These are phyloP conservation scores for Iberis pinnata DNA, from an alignment of 345 rosid species.

Conservation along the genomic window DNA sequence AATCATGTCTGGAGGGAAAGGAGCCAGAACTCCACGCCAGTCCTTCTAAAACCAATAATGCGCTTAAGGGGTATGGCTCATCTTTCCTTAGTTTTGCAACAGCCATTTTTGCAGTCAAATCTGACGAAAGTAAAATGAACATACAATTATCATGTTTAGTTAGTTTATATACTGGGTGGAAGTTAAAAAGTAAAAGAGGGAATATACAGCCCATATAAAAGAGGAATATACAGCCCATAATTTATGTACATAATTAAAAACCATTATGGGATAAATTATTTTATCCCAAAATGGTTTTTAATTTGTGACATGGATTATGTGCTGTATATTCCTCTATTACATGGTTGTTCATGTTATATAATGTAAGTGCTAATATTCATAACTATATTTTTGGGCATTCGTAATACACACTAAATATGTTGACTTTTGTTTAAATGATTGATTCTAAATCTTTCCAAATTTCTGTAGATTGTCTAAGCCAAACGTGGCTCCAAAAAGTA, in stretches of 20 bases:
- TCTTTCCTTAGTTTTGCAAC: background rate
- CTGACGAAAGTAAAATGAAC: constrained; percentile 4
- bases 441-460: background rate
- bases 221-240: too few relatives aligned
- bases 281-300: background rate
- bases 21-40: constrained; percentile 31
- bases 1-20: constrained; percentile 42
- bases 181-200: too few relatives aligned
- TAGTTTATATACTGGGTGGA: background rate
- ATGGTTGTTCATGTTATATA: constrained; percentile 4
- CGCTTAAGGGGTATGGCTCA: constrained; percentile 20
- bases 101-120: constrained; percentile 1
- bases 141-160: background rate
- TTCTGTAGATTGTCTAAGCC: constrained; percentile 11
- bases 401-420: background rate
- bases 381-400: background rate
- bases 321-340: constrained; percentile 5
- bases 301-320: background rate
- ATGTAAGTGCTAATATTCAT: background rate
- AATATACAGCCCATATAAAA: too few relatives aligned
- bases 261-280: too few relatives aligned
- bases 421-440: background rate
- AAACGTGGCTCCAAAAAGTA: constrained; percentile 8
- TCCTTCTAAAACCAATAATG: constrained; percentile 26
- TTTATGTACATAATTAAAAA: too few relatives aligned